These are phyloP conservation scores for Astrephomene gubernaculifera DNA, from an alignment of 139 green algal genomes.

Conservation along the genomic window DNA sequence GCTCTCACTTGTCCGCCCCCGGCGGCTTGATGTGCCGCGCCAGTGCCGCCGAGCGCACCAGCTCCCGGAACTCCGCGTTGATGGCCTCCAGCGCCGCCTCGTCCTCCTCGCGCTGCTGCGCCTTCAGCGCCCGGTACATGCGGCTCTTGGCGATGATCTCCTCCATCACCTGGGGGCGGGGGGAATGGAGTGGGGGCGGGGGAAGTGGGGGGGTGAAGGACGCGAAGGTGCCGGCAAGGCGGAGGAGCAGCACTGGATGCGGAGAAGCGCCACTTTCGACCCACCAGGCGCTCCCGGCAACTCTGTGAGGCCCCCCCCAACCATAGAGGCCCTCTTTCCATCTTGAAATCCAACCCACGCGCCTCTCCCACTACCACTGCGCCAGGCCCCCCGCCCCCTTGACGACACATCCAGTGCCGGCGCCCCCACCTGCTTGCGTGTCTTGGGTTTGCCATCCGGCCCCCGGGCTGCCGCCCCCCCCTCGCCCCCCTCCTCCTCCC, in stretches of 20 bases:
- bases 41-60: slow-evolving; percentile 56
- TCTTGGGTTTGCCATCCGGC: slow-evolving; percentile 63
- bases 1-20: slow-evolving; percentile 60
- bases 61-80: slow-evolving; percentile 77
- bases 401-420: background rate
- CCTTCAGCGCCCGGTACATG: slow-evolving; percentile 76
- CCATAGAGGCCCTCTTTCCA: too few species aligned
- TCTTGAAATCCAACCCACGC: too few species aligned
- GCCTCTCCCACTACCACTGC: background rate
- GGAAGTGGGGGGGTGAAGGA: background rate
- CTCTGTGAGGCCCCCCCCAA: too few species aligned
- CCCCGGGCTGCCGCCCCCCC: slow-evolving; percentile 20
- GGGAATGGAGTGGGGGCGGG: background rate
- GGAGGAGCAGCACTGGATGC: too few species aligned
- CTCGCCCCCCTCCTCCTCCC: slow-evolving; percentile 39
- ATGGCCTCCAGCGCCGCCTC: slow-evolving; percentile 80
- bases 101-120: slow-evolving; percentile 91
- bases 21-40: slow-evolving; percentile 48
- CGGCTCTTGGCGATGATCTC: slow-evolving; percentile 98
- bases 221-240: too few species aligned
- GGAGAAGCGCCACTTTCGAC: too few species aligned
- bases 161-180: slow-evolving; percentile 89
- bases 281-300: too few species aligned
- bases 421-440: slow-evolving; percentile 72
- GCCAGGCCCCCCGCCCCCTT: background rate